These are phyloP conservation scores for Sphagnum magellanicum DNA, from an alignment of 228 moss, liverwort and hornwort genomes.

Conservation along the genomic window DNA sequence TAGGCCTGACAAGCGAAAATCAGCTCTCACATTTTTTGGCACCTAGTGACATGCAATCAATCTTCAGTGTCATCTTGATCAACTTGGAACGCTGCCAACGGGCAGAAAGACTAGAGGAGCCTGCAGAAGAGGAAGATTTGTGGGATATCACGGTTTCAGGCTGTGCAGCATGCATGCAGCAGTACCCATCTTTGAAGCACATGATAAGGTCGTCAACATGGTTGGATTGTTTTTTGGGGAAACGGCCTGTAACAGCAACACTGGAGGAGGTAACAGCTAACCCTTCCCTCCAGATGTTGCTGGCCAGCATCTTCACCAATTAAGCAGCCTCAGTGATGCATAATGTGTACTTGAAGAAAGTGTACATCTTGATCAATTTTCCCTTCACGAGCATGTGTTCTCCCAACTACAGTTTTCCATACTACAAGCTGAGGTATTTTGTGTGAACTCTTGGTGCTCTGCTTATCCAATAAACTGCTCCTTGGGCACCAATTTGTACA, in stretches of 20 bases:
- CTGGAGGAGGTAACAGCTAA: slow-evolving; percentile 56
- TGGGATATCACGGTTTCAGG: slow-evolving; percentile 70
- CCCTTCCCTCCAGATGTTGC: slow-evolving; percentile 48
- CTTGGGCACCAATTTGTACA: too few species aligned
- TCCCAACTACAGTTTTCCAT: too few species aligned
- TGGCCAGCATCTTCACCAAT: slow-evolving; percentile 41
- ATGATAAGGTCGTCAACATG: slow-evolving; percentile 49
- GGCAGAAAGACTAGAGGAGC: slow-evolving; percentile 60
- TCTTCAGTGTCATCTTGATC: slow-evolving; percentile 48
- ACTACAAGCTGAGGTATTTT: too few species aligned
- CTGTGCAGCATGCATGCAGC: slow-evolving; percentile 52
- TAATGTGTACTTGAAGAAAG: too few species aligned
- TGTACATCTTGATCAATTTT: too few species aligned
- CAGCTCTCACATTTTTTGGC: slow-evolving; percentile 45
- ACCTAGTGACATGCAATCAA: slow-evolving; percentile 36
- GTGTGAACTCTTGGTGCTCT: too few species aligned
- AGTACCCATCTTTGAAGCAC: slow-evolving; percentile 55
- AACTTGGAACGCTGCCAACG: slow-evolving; percentile 58
- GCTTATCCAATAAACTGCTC: too few species aligned
- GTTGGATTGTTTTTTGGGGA: slow-evolving; percentile 54
- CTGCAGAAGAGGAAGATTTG: slow-evolving; percentile 68
- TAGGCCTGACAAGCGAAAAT: slow-evolving; percentile 49
- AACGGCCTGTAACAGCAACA: slow-evolving; percentile 57
- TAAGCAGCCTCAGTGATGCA: slow-evolving; percentile 11
- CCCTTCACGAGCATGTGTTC: too few species aligned